Evolutionary conservation across 2,329 filamentous ascomycete species (phyloP).

Genomic region (Aureobasidium vineae): DNA sequence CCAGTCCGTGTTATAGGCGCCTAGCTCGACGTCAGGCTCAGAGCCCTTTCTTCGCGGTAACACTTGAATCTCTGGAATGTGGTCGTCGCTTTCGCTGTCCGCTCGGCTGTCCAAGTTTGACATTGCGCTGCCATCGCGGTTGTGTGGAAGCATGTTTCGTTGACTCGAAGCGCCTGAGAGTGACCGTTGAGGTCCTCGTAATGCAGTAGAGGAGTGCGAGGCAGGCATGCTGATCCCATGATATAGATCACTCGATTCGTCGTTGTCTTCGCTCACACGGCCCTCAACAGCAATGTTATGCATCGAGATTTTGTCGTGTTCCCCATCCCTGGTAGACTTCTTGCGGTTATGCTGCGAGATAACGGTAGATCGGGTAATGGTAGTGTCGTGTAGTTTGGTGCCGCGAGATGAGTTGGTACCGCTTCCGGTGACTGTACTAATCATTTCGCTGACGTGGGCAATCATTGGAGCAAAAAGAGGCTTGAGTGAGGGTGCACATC

Average conservation of each 20-base stretch:
- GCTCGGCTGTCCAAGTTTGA: background rate
- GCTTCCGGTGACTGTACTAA: constrained; percentile 1
- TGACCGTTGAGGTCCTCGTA: background rate
- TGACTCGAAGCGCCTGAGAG: constrained; percentile 9
- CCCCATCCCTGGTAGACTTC: background rate
- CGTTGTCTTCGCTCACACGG: constrained; percentile 3
- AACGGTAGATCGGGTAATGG: background rate
- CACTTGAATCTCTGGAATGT: background rate
- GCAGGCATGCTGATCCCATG: background rate
- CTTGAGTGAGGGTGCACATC: constrained; percentile 41
- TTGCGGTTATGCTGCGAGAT: constrained; percentile 17
- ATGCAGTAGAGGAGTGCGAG: background rate
- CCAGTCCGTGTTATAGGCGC: constrained; percentile 15
- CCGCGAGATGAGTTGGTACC: background rate
- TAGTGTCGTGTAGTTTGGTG: constrained; percentile 5
- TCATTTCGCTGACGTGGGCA: constrained; percentile 11
- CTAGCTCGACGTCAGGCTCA: background rate
- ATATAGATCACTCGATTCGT: background rate
- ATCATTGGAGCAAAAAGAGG: constrained; percentile 31
- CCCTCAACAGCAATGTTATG: background rate
- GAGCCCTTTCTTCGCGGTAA: background rate
- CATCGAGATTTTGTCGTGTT: constrained; percentile 11
- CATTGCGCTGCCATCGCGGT: background rate
- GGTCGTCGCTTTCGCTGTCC: background rate
- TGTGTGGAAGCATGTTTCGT: background rate